Evolutionary conservation across 345 rosid species (phyloP).

Genomic region (Eucalyptus curtisii): DNA sequence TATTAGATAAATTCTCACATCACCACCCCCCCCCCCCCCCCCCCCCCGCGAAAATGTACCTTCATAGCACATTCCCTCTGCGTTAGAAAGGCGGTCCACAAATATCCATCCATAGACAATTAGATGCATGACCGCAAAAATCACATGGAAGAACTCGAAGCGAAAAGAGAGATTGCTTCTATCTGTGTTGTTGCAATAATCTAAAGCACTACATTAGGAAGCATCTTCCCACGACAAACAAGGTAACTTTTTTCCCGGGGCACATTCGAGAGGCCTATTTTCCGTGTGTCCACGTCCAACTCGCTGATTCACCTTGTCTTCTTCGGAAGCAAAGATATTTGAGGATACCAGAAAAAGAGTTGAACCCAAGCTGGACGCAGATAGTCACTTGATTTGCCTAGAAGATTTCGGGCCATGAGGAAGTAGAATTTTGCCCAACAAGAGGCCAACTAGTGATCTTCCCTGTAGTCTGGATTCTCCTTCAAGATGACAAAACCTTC

Average conservation of each 20-base stretch:
- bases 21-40: no score
- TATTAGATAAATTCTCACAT: neutral
- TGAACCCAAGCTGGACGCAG: neutral
- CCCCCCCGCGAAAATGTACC: neutral
- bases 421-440: neutral
- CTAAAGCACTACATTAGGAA: neutral
- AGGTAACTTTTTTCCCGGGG: neutral
- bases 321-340: neutral
- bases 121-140: neutral
- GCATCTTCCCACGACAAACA: neutral
- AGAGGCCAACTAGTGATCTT: constrained; percentile 20
- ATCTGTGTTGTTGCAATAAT: neutral
- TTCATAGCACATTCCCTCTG: neutral
- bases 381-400: neutral
- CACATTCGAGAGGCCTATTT: neutral
- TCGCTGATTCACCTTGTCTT: neutral
- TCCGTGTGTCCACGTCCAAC: neutral
- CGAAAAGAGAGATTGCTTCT: neutral
- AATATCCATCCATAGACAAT: neutral
- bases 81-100: neutral
- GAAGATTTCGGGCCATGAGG: neutral
- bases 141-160: neutral
- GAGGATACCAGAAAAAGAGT: neutral
- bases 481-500: constrained; percentile 88
- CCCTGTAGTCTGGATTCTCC: constrained; percentile 73